Base-by-base conservation (phyloP, 2,329 filamentous ascomycete species). In the Metarhizium humberi region DNA sequence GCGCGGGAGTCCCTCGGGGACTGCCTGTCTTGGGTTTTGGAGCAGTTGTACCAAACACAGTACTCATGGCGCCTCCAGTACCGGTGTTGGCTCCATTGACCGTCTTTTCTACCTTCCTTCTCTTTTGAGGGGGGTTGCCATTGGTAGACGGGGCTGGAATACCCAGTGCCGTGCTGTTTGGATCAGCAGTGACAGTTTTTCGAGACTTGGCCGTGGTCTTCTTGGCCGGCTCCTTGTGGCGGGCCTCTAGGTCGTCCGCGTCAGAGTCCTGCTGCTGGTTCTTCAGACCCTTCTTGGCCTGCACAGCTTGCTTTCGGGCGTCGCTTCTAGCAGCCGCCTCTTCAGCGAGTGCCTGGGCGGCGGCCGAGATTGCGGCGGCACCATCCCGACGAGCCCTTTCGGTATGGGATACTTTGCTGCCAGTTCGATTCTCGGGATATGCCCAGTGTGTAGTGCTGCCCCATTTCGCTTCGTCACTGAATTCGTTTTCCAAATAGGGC, bases 381-480 rank as follows among this genome's bases (percentile, higher is more conserved):
- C 87, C 88, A 66, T 96, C 91, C 60, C 90, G 83, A 57, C 90
- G 81, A 50, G 87, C 85, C 30, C 87, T 80, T 67, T 95, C 89
- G 36, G 85, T 83, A 48, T 84, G 79, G 29, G 81, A 84, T n/a
- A 79, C 75, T 63, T 79, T 80, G 38, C 75, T 75, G 38, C 75
- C 75, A 38, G 84, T 80, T 60, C 92, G 87, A 66, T 90, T 90
- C 63, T 92, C 88, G 20, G 89, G 88, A 69, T 97, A 97, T 51
- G 92, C 94, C 94, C 94, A 99, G 70, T 99, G 94, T 53, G 84
- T 89, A 57, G 85, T 81, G 72, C 91, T 97, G 52, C 95, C 94
- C 74, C 91, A 86, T 71, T 95, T 90, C 54, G 94, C 90, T 71
- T 97, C 91, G 58, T 96, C 91, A 71, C 90, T 95, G 66, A 99